These are phyloP conservation scores for Closterium sp. DNA, from an alignment of 139 green algal genomes.

Conservation along the genomic window DNA sequence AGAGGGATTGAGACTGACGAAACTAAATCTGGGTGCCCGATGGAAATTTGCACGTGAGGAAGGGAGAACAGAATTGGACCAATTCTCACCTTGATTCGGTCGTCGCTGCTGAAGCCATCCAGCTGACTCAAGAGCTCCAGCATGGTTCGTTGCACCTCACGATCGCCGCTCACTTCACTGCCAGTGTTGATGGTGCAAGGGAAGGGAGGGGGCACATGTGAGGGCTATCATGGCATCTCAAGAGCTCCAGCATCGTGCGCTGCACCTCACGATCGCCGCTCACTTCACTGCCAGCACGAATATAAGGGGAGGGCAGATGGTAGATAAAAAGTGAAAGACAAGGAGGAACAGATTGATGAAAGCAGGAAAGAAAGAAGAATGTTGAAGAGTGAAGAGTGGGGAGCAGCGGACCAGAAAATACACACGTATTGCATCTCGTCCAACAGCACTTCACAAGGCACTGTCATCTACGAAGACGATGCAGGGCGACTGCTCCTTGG, in stretches of 20 bases:
- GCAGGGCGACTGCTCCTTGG: conserved; percentile 75
- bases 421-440: too few species aligned
- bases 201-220: not conserved
- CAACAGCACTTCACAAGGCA: too few species aligned
- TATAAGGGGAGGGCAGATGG: too few species aligned
- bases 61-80: too few species aligned
- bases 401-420: too few species aligned
- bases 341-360: too few species aligned
- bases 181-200: not conserved
- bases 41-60: too few species aligned
- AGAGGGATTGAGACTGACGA: too few species aligned
- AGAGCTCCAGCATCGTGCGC: conserved; percentile 96
- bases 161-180: conserved; percentile 84
- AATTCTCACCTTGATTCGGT: conserved; percentile 82
- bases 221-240: conserved; percentile 56
- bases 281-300: conserved; percentile 63
- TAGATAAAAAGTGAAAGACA: too few species aligned
- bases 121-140: conserved; percentile 97
- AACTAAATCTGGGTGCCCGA: too few species aligned
- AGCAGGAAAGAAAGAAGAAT: too few species aligned
- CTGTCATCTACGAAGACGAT: conserved; percentile 99
- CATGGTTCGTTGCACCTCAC: conserved; percentile 98
- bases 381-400: too few species aligned
- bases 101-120: conserved; percentile 85
- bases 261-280: conserved; percentile 92